Evolutionary conservation across 768 basidiomycete species (phyloP).

Genomic region (Austroboletus eburneus): DNA sequence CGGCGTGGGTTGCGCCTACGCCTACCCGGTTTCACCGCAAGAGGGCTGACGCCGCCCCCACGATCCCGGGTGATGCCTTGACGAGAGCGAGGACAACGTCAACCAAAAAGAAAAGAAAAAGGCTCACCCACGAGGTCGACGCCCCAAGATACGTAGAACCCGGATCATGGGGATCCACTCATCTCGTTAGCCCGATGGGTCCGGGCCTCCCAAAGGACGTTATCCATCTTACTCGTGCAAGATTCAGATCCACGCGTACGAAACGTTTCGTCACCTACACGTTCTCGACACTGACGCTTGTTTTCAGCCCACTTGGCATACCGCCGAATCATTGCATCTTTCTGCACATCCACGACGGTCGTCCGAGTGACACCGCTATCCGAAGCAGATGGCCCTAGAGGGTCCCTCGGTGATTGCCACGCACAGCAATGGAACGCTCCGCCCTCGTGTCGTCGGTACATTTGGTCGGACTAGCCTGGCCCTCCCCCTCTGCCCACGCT

Average conservation of each 20-base stretch:
- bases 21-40: conserved; percentile 1
- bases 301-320: too few species aligned
- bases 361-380: background rate
- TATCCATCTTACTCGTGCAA: background rate
- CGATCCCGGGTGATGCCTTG: too few species aligned
- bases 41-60: background rate
- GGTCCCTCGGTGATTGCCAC: conserved; percentile 1
- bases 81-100: too few species aligned
- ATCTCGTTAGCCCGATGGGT: background rate
- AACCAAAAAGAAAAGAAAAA: background rate
- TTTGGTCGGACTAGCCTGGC: background rate
- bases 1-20: background rate
- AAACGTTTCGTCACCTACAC: too few species aligned
- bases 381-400: background rate
- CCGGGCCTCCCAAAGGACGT: background rate
- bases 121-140: background rate
- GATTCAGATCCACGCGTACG: too few species aligned
- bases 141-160: too few species aligned
- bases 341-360: too few species aligned
- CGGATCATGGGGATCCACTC: conserved; percentile 4
- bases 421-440: conserved; percentile 6
- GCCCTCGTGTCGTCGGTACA: conserved; percentile 15
- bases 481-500: too few species aligned
- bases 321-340: too few species aligned
- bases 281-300: conserved; percentile 1